Percentiles rank a stretch among this genome's conserved stretches.
Conservation (phyloP, 2,329 filamentous ascomycete genomes). For the Pestalotiopsis sp. region DNA sequence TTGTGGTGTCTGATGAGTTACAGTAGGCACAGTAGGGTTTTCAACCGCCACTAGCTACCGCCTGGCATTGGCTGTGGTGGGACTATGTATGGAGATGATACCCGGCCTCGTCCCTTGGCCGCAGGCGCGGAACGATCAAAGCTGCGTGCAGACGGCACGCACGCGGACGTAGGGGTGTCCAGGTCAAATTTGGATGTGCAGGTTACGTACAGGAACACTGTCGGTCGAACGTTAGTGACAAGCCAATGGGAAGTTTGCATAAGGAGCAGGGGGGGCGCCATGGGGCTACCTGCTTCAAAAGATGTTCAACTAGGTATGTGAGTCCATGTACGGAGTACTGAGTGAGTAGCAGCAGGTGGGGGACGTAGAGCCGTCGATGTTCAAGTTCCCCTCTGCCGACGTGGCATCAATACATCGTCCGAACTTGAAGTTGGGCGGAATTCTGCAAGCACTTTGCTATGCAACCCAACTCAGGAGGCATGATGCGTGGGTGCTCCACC, state of each 20-base stretch:
- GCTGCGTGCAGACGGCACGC: constrained; percentile 24
- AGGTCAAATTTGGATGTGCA: constrained; percentile 4
- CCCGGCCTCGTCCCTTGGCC: constrained; percentile 19
- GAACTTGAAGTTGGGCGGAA: constrained; percentile 3
- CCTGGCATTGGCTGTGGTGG: constrained; percentile 13
- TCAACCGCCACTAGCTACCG: constrained; percentile 28
- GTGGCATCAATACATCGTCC: constrained; percentile 33
- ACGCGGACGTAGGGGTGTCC: constrained; percentile 17
- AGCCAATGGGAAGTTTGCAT: constrained; percentile 6
- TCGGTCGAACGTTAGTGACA: background rate
- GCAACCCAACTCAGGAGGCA: constrained; percentile 32
- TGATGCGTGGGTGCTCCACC: constrained; percentile 30
- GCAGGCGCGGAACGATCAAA: constrained; percentile 31
- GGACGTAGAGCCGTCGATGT: constrained; percentile 28
- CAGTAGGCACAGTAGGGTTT: constrained; percentile 22
- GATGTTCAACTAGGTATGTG: constrained; percentile 14
- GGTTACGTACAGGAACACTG: constrained; percentile 9
- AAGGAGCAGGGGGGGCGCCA: constrained; percentile 1
- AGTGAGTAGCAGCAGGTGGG: constrained; percentile 22
- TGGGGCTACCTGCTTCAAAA: constrained; percentile 1
- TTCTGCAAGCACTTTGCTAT: constrained; percentile 23
- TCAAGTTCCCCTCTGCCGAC: constrained; percentile 27
- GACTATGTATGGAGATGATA: background rate
- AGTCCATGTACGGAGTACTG: constrained; percentile 12
- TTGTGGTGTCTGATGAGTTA: constrained; percentile 22